These are phyloP conservation scores for Pythium diclinum DNA, from an alignment of 352 stramenopile genomes.

Conservation along the genomic window DNA sequence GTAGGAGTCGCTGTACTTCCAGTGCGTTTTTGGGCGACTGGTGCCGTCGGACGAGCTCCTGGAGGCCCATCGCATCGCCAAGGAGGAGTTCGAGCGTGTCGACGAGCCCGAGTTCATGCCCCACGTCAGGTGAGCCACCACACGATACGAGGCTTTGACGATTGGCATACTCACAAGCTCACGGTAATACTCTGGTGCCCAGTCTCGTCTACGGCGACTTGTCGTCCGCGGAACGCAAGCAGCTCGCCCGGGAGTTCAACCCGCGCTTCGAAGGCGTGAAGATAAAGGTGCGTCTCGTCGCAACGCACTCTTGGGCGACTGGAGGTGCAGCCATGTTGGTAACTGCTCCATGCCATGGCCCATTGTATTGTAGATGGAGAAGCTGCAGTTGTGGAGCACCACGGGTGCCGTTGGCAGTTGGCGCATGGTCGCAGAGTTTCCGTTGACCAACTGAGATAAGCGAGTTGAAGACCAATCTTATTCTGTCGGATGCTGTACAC, in stretches of 20 bases:
- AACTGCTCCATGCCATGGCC: neutral
- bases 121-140: slow-evolving; percentile 45
- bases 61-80: slow-evolving; percentile 32
- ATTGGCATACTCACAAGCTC: too few relatives aligned
- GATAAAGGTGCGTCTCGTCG: slow-evolving; percentile 31
- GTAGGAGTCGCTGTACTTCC: slow-evolving; percentile 57
- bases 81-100: slow-evolving; percentile 46
- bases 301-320: neutral
- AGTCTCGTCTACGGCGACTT: slow-evolving; percentile 67
- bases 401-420: slow-evolving; percentile 38
- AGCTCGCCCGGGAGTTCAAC: slow-evolving; percentile 37
- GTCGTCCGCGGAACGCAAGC: slow-evolving; percentile 23
- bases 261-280: slow-evolving; percentile 31
- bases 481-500: slow-evolving; percentile 3
- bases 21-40: slow-evolving; percentile 64
- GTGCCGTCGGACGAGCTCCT: slow-evolving; percentile 37
- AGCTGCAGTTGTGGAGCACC: slow-evolving; percentile 57
- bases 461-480: neutral
- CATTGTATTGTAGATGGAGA: slow-evolving; percentile 21
- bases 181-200: neutral
- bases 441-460: slow-evolving; percentile 9
- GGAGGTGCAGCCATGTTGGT: neutral
- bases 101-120: slow-evolving; percentile 53
- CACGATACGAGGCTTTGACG: too few relatives aligned
- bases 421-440: slow-evolving; percentile 37